A percentile compares a stretch with the other conserved stretches of the same genome.
Conservation (phyloP, 108 stramenopile species). For the Cyclotella atomus region DNA sequence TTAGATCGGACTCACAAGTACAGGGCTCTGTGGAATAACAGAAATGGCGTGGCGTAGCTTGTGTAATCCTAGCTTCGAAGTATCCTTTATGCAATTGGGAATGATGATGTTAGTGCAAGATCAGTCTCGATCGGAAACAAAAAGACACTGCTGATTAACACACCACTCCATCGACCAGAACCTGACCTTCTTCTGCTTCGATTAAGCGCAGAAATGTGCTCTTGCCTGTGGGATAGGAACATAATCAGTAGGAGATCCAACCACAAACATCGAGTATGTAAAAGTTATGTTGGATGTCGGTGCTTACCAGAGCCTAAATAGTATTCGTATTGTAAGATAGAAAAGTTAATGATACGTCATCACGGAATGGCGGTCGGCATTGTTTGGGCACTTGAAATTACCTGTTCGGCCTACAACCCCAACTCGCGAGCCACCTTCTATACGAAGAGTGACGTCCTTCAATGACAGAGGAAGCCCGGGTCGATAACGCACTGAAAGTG, state of each 20-base stretch:
- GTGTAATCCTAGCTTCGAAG: conserved; percentile 79
- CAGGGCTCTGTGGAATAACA: conserved; percentile 95
- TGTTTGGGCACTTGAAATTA: background rate
- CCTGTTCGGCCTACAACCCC: conserved; percentile 79
- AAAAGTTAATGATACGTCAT: background rate
- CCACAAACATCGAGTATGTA: background rate
- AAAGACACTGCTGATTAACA: background rate
- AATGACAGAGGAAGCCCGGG: conserved; percentile 74
- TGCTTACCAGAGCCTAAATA: too few relatives aligned
- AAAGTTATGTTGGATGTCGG: background rate
- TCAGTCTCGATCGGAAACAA: background rate
- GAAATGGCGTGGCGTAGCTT: conserved; percentile 80
- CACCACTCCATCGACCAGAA: conserved; percentile 83
- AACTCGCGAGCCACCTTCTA: conserved; percentile 71
- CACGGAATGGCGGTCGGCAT: background rate
- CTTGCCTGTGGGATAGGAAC: conserved; percentile 71
- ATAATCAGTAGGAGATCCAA: too few relatives aligned
- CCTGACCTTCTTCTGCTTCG: conserved; percentile 77
- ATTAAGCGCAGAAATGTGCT: conserved; percentile 77
- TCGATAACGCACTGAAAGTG: conserved; percentile 79
- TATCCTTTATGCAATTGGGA: conserved; percentile 50
- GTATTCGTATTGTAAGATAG: background rate
- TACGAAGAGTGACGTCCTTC: conserved; percentile 60
- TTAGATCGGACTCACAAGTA: conserved; percentile 48
- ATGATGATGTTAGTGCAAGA: background rate